Conservation (phyloP, 805 yeast species). For the Jamesozyma rosinii region DNA sequence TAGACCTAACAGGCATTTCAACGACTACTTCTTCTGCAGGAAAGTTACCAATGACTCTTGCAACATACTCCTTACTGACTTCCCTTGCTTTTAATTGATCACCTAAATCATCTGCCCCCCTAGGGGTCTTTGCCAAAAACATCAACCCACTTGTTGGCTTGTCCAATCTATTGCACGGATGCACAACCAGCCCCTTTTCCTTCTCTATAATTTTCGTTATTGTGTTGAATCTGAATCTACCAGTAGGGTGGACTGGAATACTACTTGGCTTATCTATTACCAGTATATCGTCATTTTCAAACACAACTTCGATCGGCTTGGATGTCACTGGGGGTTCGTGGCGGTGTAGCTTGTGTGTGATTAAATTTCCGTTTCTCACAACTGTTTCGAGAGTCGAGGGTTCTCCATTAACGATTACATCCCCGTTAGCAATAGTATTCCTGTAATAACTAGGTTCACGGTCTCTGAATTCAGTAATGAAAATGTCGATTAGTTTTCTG, state of each 20-base stretch:
- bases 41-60: constrained; percentile 80
- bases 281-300: constrained; percentile 64
- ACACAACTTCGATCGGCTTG: constrained; percentile 51
- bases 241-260: constrained; percentile 93
- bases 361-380: constrained; percentile 73
- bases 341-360: constrained; percentile 69
- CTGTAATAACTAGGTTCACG: constrained; percentile 58
- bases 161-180: constrained; percentile 85
- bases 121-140: constrained; percentile 78
- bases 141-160: constrained; percentile 86
- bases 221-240: constrained; percentile 66
- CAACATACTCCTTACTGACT: constrained; percentile 75
- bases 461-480: constrained; percentile 77
- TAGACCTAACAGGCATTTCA: constrained; percentile 58
- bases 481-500: constrained; percentile 69
- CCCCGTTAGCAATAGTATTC: constrained; percentile 47
- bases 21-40: constrained; percentile 50
- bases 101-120: constrained; percentile 68
- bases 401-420: constrained; percentile 62
- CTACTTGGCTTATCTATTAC: constrained; percentile 93
- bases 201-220: constrained; percentile 68
- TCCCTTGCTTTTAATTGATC: constrained; percentile 63
- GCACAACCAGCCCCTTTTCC: constrained; percentile 49
- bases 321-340: constrained; percentile 81
- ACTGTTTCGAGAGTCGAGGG: constrained; percentile 56